Base-by-base conservation (phyloP, 306 rosid species). In the Cicer cuneatum region DNA sequence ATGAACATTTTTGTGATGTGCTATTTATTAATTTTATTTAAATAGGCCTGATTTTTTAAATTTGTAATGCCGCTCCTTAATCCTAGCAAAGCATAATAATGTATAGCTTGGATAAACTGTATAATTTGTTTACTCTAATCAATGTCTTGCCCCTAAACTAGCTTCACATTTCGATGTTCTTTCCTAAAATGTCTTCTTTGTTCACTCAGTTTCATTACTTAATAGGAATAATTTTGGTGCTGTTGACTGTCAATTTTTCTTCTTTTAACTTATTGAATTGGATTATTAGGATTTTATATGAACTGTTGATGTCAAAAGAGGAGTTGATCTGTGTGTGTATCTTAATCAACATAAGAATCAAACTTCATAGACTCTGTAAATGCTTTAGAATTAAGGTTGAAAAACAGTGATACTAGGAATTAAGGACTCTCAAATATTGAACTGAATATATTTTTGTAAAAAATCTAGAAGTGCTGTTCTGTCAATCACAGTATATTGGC, bases 1-100 rank as follows among this genome's bases (percentile, higher is more conserved):
- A 75, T 51, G 21, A 42, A 66, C 61, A 39, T 83, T 46, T 46
- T 51, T 57, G 42, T 43, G 58, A 51, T 67, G 21, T 67, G 78
- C 18, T 46, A 13, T 52, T 53, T 66, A 14, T 18, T 45, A 21
- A 73, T 58, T 54, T 54, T 18, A 14, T 42, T 52, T 52, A 37
- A 49, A 16, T 35, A 45, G 49, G 24, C 58, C 42, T 39, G 16
- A 51, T 21, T 71, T 71, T 24, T 63, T 47, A 74, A 42, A 45
- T 62, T 35, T 29, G 56, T 69, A 73, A 54, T 63, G 41, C 73
- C 41, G 46, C 62, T 69, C 40, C 13, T 35, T 56, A 61, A 51
- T 69, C 68, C 75, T 53, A 61, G 63, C 13, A 4, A 14, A 69
- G 8, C 7, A 10, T 33, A 61, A 14, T 33, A 59, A 52, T 42